These are phyloP conservation scores for Boletus sp. DNA, from an alignment of 1,284 basidiomycete species.

Conservation along the genomic window DNA sequence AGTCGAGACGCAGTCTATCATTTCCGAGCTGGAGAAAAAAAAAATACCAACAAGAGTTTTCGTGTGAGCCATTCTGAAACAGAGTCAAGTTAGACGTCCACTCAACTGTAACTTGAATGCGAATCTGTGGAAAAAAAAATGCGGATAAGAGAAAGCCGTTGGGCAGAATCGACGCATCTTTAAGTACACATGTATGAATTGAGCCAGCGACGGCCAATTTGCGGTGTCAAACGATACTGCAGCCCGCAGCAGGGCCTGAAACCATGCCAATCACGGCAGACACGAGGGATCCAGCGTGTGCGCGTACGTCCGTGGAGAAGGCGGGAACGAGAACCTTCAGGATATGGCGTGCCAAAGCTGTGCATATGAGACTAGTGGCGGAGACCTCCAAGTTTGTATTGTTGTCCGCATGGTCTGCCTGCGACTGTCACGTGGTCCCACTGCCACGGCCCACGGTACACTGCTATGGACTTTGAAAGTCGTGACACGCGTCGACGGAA, in stretches of 20 bases:
- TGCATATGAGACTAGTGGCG: neutral
- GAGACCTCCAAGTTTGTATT: neutral
- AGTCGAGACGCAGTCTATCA: neutral
- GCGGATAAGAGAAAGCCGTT: neutral
- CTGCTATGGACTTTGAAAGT: too few relatives aligned
- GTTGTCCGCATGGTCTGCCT: neutral
- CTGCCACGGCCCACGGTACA: too few relatives aligned
- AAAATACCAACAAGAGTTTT: too few relatives aligned
- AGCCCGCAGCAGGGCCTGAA: neutral
- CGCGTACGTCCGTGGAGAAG: slow-evolving; percentile 3
- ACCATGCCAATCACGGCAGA: slow-evolving; percentile 4
- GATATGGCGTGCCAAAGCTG: neutral
- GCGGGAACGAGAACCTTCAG: neutral
- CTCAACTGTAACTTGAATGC: neutral
- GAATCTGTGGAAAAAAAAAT: neutral
- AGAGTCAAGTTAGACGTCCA: neutral
- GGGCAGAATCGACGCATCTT: neutral
- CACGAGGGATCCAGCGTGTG: slow-evolving; percentile 16
- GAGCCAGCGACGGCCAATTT: neutral
- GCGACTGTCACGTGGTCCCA: too few relatives aligned
- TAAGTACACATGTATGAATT: neutral
- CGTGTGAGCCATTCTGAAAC: neutral
- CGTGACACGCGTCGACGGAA: too few relatives aligned
- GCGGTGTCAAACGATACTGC: neutral
- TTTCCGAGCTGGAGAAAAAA: neutral